Evolutionary conservation across 768 basidiomycete genomes (phyloP), one percentile per base, ranked within the genome.

Genomic region (Hygrophoropsis aurantiaca): DNA sequence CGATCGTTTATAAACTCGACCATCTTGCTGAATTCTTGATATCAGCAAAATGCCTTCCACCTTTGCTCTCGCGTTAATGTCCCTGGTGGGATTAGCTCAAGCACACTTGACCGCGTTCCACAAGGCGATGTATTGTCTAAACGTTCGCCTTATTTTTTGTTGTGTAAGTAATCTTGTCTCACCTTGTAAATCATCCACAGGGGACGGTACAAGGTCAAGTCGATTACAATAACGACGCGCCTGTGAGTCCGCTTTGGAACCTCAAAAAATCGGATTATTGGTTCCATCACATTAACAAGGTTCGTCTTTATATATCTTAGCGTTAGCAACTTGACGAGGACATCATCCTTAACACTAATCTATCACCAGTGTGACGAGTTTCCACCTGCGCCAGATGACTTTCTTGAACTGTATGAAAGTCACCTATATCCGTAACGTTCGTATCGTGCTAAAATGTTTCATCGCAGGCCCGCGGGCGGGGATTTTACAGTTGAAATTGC

Each of bases 401-500:
- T 74, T 49, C 66, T 77, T 8, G 72, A 74, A 46, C 53, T 75
- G 74, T 74, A 46, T 43, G 69, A 54, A 25, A 30, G 27, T 39
- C 11, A 25, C 30, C 1, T 33, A 10, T 4, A 23, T 10, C 25
- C 24, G 5, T 19, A 32, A n/a, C n/a, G 5, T 39, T 9, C 36
- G 13, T 20, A 5, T 19, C 9, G 9, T 36, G 24, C 18, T 42
- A 42, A 15, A 15, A 36, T 7, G 19, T 11, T 19, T 13, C 21
- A 23, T 19, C 18, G 2, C 48, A 78, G 78, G 10, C 79, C 78
- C 7, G 79, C 75, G 3, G 78, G 77, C 27, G 62, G 67, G 33
- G 60, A 64, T 32, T 79, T 80, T 57, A 70, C 67, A 1, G 70
- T 79, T 16, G 77, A 80, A 56, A 66, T 80, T 21, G 72, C 74